Base-by-base conservation (phyloP, 805 yeast genomes). In the Ascoidea rubescens region DNA sequence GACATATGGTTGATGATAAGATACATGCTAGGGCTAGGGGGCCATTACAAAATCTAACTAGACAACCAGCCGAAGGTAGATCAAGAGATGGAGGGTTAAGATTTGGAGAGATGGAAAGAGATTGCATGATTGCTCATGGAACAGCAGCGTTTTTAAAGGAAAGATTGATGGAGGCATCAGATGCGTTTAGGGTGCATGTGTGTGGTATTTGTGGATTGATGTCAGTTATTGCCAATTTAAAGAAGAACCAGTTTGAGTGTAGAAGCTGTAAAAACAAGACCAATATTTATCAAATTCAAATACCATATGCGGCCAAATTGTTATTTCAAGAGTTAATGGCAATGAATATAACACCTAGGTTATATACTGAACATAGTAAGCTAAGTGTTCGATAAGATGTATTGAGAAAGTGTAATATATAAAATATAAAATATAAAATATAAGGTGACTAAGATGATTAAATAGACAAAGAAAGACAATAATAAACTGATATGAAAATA, bases 71-170 rank as follows among this genome's bases (percentile, higher is more conserved):
- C 57, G 98, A 91, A 71, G 99, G 99, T 81, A 83, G 99, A 70
- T 89, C 97, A 16, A 82, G 99, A 72, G 98, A 93, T 70, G 99
- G 99, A 80, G 99, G 99, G 61, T 75, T 91, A 67, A 87, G 99
- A 71, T 90, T 91, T 79, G 99, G 99, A 64, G 99, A 91, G 71
- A 93, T 93, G 99, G 99, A 93, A 72, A 87, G 99, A 75, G 99
- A 93, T 77, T 93, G 99, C 84, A 91, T 93, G 97, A 93, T 93
- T 75, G 99, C 99, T 1, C 98, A 93, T 67, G 99, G 99, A 68
- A 98, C 97, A 12, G 97, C 99, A 4, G 95, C 97, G 5, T 91
- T 93, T 75, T 78, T 93, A 73, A 89, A 91, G 70, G 99, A 93
- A 72, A 79, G 99, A 68, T 75, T 93, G 67, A 91, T 93, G 97